phyloP scores from a whole-genome alignment of 768 basidiomycete species.

The Boletus speciosus region DNA sequence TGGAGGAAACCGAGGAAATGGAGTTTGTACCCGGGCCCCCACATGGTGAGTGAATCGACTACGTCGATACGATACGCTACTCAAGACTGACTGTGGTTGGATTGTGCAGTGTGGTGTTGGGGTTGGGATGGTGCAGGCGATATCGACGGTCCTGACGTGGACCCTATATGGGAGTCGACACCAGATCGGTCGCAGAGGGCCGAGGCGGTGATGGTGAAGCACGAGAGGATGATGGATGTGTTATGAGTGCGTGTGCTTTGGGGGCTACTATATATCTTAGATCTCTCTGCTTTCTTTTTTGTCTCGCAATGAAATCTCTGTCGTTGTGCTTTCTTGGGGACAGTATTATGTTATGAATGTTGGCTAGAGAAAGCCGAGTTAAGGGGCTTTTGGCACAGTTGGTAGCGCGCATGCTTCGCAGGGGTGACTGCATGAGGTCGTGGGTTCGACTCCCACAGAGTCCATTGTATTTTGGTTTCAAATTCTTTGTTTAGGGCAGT shows the following conservation, averaged over 20 bases:
- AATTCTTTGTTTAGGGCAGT: too few relatives aligned
- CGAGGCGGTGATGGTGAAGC: conserved; percentile 67
- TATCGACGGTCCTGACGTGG: conserved; percentile 95
- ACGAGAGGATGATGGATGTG: conserved; percentile 47
- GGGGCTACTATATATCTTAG: conserved; percentile 7
- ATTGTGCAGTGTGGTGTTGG: conserved; percentile 91
- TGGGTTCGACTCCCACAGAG: conserved; percentile 52
- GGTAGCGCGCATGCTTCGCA: conserved; percentile 64
- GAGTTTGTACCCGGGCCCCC: conserved; percentile 80
- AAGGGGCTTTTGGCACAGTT: conserved; percentile 53
- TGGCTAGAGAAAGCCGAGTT: rapidly evolving
- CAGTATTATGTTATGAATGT: too few relatives aligned
- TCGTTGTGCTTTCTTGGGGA: too few relatives aligned
- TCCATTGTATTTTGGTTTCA: conserved; percentile 10
- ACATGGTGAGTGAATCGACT: conserved; percentile 52
- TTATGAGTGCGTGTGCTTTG: conserved; percentile 11
- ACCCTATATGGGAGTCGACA: conserved; percentile 94
- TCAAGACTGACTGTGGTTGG: conserved; percentile 3
- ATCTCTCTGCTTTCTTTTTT: conserved; percentile 4
- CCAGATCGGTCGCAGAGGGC: conserved; percentile 55
- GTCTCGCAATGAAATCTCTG: background rate
- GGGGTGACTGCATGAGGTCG: conserved; percentile 47
- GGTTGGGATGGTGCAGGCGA: conserved; percentile 99
- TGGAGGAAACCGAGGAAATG: conserved; percentile 78
- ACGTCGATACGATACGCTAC: background rate